Base-by-base conservation (phyloP, 257 asterid genomes). In the Sherardia arvensis region DNA sequence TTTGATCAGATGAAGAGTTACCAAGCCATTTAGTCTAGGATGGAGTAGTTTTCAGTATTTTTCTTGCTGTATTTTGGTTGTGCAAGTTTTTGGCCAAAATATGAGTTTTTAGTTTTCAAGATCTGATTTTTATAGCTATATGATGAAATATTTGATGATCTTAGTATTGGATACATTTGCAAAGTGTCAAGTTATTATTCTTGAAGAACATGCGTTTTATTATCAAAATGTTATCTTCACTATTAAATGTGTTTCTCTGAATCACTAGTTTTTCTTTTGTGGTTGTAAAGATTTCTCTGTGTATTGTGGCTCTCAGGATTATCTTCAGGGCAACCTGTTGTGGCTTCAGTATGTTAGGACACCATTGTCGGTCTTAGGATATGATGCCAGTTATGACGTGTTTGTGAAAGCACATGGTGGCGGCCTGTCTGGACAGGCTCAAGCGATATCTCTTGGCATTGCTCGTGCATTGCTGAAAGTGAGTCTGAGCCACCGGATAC, bases 321-420 rank as follows among this genome's bases (percentile, higher is more conserved):
- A 93, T 78, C 96, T 93, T 71, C 99, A 90, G 79, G 97, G 96
- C 38, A 93, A 93, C 40, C 99, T 97, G 45, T 66, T 90, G 40
- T 93, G 97, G 97, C 84, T 93, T 71, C 92, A 87, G 81, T 93
- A 93, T 62, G 90, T 90, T 5, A 93, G 78, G 81, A 85, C 95
- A 51, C 99, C 99, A 0, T 67, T 90, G 28, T 65, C 83, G 36
- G 80, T 88, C 33, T 74, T 93, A 65, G 99, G 99, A 28, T 93
- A 90, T 25, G 97, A 93, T 80, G 66, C 70, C 58, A 90, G 88
- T 81, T 93, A 90, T 25, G 99, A 93, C 56, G 87, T 87, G 9
- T 93, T 90, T 69, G 88, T 93, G 51, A 93, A 90, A 77, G 97
- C 97, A 8, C 88, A 90, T 10, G 99, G 99, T 7, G 97, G 97